phyloP scores from a whole-genome alignment of 352 stramenopile genomes.

The Phytopythium aichiense region DNA sequence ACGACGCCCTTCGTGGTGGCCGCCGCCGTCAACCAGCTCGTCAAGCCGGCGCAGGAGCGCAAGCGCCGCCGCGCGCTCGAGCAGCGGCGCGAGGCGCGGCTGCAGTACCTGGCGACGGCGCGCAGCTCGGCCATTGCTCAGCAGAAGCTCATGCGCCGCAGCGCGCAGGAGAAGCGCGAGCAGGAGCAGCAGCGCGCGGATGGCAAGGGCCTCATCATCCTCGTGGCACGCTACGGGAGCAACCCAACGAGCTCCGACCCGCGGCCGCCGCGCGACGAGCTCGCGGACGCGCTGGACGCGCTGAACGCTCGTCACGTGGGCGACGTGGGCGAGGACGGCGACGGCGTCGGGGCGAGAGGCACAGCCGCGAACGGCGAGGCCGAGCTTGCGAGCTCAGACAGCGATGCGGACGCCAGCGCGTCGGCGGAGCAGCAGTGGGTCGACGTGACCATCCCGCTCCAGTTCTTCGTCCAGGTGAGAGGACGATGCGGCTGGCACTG shows the following conservation, averaged over 20 bases:
- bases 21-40: slow-evolving; percentile 56
- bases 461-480: slow-evolving; percentile 76
- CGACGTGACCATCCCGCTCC: slow-evolving; percentile 74
- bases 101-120: slow-evolving; percentile 57
- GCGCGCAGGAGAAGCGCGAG: slow-evolving; percentile 55
- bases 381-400: neutral
- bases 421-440: slow-evolving; percentile 52
- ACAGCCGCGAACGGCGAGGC: slow-evolving; percentile 14
- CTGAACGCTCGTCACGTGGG: slow-evolving; percentile 5
- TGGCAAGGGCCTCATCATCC: slow-evolving; percentile 58
- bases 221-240: slow-evolving; percentile 71
- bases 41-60: slow-evolving; percentile 63
- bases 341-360: slow-evolving; percentile 16
- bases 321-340: slow-evolving; percentile 16
- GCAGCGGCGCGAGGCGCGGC: slow-evolving; percentile 35
- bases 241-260: slow-evolving; percentile 59
- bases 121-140: slow-evolving; percentile 54
- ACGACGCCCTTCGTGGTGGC: slow-evolving; percentile 69
- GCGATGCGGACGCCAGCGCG: slow-evolving; percentile 11
- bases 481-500: neutral
- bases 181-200: slow-evolving; percentile 38
- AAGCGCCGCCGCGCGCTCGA: slow-evolving; percentile 45
- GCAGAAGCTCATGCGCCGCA: slow-evolving; percentile 68
- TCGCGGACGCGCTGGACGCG: slow-evolving; percentile 14
- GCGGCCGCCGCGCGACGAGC: slow-evolving; percentile 17